phyloP scores from a whole-genome alignment of 2,329 filamentous ascomycete species.

The Cladorrhinum sp. region DNA sequence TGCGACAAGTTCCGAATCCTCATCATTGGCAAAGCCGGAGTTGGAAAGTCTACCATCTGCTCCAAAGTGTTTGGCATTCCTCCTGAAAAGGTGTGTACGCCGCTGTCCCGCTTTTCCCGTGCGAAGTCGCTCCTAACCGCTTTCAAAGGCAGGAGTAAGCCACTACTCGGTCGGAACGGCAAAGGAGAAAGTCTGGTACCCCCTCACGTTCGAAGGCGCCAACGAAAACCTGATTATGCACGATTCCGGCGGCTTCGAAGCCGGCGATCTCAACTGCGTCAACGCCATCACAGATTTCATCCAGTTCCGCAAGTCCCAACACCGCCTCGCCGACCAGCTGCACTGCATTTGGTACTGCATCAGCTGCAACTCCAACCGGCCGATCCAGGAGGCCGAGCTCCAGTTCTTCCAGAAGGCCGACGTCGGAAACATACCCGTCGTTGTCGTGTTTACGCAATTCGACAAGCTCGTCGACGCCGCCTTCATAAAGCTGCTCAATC shows the following conservation, averaged over 20 bases:
- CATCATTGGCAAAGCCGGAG: neutral
- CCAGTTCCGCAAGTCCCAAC: neutral
- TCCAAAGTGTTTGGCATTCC: neutral
- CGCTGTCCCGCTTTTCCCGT: neutral
- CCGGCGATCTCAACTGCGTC: neutral
- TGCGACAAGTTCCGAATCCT: neutral
- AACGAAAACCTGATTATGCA: neutral
- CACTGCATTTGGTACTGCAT: constrained; percentile 1
- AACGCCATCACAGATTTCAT: neutral
- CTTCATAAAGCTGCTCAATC: neutral
- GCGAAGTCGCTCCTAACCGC: too few species aligned
- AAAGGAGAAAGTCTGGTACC: neutral
- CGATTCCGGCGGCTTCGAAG: neutral
- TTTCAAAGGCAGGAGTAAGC: neutral
- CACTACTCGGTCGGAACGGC: neutral
- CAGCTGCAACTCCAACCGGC: neutral
- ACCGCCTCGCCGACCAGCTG: neutral
- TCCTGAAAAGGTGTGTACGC: neutral
- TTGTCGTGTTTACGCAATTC: neutral
- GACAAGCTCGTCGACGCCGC: neutral
- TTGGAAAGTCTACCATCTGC: neutral
- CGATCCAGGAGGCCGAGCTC: neutral
- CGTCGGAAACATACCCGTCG: neutral
- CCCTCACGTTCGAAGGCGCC: neutral
- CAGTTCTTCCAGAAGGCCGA: neutral